phyloP scores from a whole-genome alignment of 768 basidiomycete species.

The Suillus ampliporus region DNA sequence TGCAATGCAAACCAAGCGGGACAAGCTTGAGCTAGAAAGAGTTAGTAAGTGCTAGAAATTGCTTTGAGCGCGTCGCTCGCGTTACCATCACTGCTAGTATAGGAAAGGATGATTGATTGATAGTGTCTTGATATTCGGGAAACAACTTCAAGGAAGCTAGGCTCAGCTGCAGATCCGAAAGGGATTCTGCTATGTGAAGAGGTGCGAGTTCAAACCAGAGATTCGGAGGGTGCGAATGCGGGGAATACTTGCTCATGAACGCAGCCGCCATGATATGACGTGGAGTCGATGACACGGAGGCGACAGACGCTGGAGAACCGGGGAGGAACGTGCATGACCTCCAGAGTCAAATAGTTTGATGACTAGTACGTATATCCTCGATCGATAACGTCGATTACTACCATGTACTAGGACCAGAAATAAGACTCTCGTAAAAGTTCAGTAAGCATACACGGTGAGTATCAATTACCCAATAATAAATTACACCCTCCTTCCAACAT shows the following conservation, averaged over 20 bases:
- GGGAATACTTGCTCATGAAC: neutral
- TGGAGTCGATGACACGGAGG: neutral
- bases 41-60: no score
- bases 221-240: neutral
- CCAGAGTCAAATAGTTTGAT: neutral
- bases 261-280: neutral
- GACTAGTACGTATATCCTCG: neutral
- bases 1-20: neutral
- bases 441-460: neutral
- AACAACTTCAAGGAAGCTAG: neutral
- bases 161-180: neutral
- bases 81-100: no score
- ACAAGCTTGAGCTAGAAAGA: neutral
- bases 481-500: conserved; percentile 8
- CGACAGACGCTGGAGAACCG: neutral
- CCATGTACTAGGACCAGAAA: neutral
- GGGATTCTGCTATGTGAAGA: neutral
- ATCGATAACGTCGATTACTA: neutral
- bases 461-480: neutral
- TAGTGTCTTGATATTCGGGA: no score
- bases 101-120: no score
- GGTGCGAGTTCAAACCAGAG: neutral
- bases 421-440: neutral
- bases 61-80: neutral
- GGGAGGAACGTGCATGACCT: neutral